phyloP scores from a whole-genome alignment of 2,329 filamentous ascomycete species.

The Phialophora expanda region DNA sequence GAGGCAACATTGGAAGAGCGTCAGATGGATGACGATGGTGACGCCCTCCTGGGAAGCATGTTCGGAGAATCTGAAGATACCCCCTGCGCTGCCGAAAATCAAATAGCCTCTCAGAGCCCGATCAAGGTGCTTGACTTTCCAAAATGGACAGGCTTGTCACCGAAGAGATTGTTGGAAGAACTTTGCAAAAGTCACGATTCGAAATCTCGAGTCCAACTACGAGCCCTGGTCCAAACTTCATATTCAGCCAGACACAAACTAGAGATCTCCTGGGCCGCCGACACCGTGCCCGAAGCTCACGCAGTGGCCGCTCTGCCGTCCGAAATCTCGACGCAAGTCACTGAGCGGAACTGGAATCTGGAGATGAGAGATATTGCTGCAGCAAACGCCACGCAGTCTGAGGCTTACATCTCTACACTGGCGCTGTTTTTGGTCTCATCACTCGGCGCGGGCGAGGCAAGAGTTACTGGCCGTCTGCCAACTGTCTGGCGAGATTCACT shows the following conservation, averaged over 20 bases:
- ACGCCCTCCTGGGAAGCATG: slow-evolving; percentile 62
- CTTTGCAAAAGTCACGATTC: slow-evolving; percentile 80
- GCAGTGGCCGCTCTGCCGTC: slow-evolving; percentile 47
- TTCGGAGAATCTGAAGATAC: slow-evolving; percentile 53
- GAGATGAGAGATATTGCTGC: slow-evolving; percentile 78
- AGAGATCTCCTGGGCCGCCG: slow-evolving; percentile 77
- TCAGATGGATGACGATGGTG: slow-evolving; percentile 45
- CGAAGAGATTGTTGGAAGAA: slow-evolving; percentile 79
- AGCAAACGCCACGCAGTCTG: slow-evolving; percentile 78
- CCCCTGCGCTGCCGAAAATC: slow-evolving; percentile 21
- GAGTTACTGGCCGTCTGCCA: slow-evolving; percentile 77
- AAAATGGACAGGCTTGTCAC: slow-evolving; percentile 76
- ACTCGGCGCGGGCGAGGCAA: slow-evolving; percentile 81
- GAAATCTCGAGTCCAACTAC: slow-evolving; percentile 69
- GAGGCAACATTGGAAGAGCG: slow-evolving; percentile 46
- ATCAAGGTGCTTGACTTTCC: slow-evolving; percentile 81
- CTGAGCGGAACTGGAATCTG: slow-evolving; percentile 60
- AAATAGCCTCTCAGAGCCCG: slow-evolving; percentile 51
- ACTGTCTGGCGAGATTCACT: slow-evolving; percentile 84
- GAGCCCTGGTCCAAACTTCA: slow-evolving; percentile 71
- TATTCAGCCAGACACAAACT: slow-evolving; percentile 79
- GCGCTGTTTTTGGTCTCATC: slow-evolving; percentile 82
- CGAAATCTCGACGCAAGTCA: slow-evolving; percentile 53
- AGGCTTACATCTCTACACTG: slow-evolving; percentile 80
- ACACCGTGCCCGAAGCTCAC: slow-evolving; percentile 60